phyloP scores from a whole-genome alignment of 345 rosid species.

The Salix purpurea region DNA sequence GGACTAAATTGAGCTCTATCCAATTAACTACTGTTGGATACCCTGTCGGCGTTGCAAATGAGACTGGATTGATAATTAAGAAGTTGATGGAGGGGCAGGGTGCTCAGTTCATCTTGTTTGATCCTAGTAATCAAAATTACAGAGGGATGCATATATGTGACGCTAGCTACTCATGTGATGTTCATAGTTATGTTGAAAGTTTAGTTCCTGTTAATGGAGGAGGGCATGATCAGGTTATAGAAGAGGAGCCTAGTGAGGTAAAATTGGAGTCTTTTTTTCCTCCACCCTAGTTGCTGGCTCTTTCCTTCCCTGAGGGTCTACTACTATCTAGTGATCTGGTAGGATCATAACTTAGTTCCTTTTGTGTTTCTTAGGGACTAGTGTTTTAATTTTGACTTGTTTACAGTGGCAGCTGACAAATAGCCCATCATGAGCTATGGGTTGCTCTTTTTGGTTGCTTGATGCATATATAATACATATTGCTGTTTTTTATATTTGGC shows the following conservation, averaged over 20 bases:
- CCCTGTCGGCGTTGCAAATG: constrained; percentile 25
- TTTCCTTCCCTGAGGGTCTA: background rate
- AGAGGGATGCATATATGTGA: constrained; percentile 4
- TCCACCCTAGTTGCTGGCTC: no score
- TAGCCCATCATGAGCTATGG: background rate
- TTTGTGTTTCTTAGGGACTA: background rate
- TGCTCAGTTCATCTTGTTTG: background rate
- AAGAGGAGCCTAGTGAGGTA: background rate
- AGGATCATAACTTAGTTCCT: background rate
- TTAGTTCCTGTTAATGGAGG: constrained; percentile 19
- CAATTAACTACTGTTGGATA: background rate
- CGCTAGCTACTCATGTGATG: constrained; percentile 14
- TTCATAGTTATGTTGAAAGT: constrained; percentile 31
- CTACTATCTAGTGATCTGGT: background rate
- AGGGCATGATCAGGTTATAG: background rate
- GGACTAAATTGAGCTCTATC: constrained; percentile 2
- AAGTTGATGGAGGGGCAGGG: constrained; percentile 2
- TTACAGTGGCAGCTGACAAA: background rate
- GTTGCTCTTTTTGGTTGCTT: background rate
- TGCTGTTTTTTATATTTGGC: background rate
- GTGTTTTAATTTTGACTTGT: background rate
- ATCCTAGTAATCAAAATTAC: background rate
- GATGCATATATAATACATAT: background rate
- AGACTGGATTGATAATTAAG: constrained; percentile 20
- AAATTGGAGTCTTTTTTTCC: background rate